phyloP scores from a whole-genome alignment of 805 yeast species.

The Priceomyces melissophilus region DNA sequence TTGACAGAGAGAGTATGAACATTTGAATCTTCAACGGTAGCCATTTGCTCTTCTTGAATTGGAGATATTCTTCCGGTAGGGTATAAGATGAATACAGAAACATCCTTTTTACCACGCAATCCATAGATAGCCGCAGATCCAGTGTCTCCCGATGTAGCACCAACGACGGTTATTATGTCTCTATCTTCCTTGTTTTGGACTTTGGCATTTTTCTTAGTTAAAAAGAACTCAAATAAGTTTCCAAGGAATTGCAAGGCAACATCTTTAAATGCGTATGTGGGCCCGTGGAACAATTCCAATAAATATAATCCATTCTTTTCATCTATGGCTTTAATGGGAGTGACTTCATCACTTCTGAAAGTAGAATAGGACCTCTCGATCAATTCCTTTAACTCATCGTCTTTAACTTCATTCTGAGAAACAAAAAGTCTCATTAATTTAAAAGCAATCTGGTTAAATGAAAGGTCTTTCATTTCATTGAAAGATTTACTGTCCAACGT shows the following conservation, averaged over 20 bases:
- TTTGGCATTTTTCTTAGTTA: constrained; percentile 65
- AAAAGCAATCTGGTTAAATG: constrained; percentile 85
- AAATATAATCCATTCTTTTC: constrained; percentile 59
- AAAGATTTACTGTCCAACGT: constrained; percentile 54
- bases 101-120: constrained; percentile 92
- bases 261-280: constrained; percentile 98
- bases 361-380: constrained; percentile 79
- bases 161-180: constrained; percentile 90
- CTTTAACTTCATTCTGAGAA: constrained; percentile 66
- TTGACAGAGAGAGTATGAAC: constrained; percentile 93
- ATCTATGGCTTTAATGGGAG: constrained; percentile 74
- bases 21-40: constrained; percentile 87
- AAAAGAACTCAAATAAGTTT: constrained; percentile 89
- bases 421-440: constrained; percentile 82
- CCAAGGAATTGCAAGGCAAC: constrained; percentile 98
- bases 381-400: constrained; percentile 60
- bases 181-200: constrained; percentile 52
- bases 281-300: constrained; percentile 96
- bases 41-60: constrained; percentile 97
- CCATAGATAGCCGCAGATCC: constrained; percentile 99
- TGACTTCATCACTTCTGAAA: constrained; percentile 82
- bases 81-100: constrained; percentile 92
- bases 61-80: constrained; percentile 98
- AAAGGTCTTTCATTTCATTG: constrained; percentile 64
- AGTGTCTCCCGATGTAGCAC: constrained; percentile 99